A percentile compares a stretch with the other conserved stretches of the same genome.
Evolutionary conservation across 129 eudicot genomes (phyloP).

Genomic region (Erigeron canadensis): DNA sequence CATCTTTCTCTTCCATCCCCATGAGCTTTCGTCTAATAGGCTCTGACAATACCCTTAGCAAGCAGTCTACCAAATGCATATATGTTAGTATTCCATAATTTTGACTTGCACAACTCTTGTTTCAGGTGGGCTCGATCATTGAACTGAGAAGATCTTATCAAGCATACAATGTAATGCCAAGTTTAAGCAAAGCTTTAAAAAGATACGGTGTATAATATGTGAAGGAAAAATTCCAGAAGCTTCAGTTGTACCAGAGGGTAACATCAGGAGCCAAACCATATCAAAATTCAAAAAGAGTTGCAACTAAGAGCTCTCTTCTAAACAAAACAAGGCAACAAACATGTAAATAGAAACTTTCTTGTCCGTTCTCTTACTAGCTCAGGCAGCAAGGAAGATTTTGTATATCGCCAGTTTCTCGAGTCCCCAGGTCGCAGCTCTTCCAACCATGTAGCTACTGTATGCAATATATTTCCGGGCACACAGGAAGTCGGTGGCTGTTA

Average conservation of each 20-base stretch:
- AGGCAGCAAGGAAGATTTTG: background rate
- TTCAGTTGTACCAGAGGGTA: background rate
- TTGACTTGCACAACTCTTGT: background rate
- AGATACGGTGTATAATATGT: conserved; percentile 64
- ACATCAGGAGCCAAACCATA: background rate
- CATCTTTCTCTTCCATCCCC: background rate
- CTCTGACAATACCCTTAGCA: background rate
- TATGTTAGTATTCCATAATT: background rate
- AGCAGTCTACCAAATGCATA: background rate
- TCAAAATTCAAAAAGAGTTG: background rate
- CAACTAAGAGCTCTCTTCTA: background rate
- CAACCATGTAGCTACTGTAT: background rate
- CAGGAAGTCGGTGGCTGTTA: background rate
- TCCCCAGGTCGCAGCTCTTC: background rate
- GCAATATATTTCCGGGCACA: background rate
- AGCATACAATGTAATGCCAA: conserved; percentile 98
- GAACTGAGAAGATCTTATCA: conserved; percentile 95
- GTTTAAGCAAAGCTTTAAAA: conserved; percentile 75
- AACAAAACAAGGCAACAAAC: background rate
- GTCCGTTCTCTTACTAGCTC: background rate
- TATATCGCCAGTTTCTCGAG: background rate
- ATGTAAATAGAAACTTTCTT: background rate
- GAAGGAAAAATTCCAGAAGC: background rate
- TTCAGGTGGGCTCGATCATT: conserved; percentile 95
- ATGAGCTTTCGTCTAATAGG: background rate